A percentile compares a stretch with the other conserved stretches of the same genome.
Evolutionary conservation across 352 stramenopile genomes (phyloP).

Genomic region (Thalassiosira ordinaria): DNA sequence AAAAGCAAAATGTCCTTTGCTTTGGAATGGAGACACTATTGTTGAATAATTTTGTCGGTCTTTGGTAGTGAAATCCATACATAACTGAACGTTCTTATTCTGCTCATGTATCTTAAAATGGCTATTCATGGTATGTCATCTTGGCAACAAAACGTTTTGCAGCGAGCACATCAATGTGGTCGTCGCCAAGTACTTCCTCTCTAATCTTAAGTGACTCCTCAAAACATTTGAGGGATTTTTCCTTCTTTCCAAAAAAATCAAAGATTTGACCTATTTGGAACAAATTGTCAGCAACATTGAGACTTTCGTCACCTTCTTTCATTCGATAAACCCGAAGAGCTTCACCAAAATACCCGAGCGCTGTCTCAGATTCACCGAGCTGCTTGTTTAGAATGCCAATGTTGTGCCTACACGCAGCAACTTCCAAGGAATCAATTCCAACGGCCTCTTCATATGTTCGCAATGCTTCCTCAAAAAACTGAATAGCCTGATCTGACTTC

Average conservation of each 20-base stretch:
- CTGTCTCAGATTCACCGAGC: slow-evolving; percentile 34
- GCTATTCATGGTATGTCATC: no score
- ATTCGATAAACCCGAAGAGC: slow-evolving; percentile 48
- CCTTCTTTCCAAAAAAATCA: slow-evolving; percentile 51
- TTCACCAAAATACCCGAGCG: slow-evolving; percentile 64
- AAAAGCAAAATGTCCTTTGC: no score
- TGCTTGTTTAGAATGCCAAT: slow-evolving; percentile 59
- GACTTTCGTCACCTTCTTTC: slow-evolving; percentile 55
- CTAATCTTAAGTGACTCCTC: slow-evolving; percentile 58
- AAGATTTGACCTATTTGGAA: slow-evolving; percentile 66
- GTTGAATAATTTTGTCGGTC: no score
- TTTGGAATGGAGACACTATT: no score
- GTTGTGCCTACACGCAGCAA: slow-evolving; percentile 51
- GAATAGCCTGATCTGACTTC: slow-evolving; percentile 61
- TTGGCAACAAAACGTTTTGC: slow-evolving; percentile 45
- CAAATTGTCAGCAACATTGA: slow-evolving; percentile 52
- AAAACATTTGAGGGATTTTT: slow-evolving; percentile 60
- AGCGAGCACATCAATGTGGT: slow-evolving; percentile 61
- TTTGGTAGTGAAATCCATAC: no score
- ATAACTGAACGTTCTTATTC: no score
- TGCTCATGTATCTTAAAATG: no score
- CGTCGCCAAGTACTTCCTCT: slow-evolving; percentile 42
- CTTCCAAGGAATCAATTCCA: slow-evolving; percentile 52
- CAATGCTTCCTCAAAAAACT: slow-evolving; percentile 66
- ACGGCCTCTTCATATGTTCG: slow-evolving; percentile 42